Conservation (phyloP, 2,329 filamentous ascomycete species). For the Fusarium praegraminearum region DNA sequence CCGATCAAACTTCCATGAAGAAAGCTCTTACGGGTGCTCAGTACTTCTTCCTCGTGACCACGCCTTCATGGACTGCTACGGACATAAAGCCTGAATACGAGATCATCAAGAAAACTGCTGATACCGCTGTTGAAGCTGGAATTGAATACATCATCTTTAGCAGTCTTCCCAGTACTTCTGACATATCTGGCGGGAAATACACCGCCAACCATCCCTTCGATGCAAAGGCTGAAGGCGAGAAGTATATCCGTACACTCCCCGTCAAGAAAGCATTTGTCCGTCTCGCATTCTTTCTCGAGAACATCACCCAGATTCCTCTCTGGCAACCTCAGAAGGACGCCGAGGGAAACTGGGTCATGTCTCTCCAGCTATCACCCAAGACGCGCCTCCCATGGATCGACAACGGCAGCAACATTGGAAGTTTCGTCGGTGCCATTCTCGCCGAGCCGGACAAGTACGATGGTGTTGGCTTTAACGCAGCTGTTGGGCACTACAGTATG, state of each 20-base stretch:
- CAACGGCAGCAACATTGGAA: constrained; percentile 58
- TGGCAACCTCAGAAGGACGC: constrained; percentile 48
- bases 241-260: constrained; percentile 62
- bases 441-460: constrained; percentile 57
- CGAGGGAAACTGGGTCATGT: constrained; percentile 48
- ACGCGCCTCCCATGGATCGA: constrained; percentile 59
- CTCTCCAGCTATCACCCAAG: constrained; percentile 37
- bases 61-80: constrained; percentile 53
- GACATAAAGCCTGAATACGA: constrained; percentile 52
- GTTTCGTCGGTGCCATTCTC: constrained; percentile 57
- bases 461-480: constrained; percentile 59
- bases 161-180: constrained; percentile 51
- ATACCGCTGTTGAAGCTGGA: constrained; percentile 54
- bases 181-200: constrained; percentile 54
- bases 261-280: constrained; percentile 59
- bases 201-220: constrained; percentile 60
- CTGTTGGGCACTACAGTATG: constrained; percentile 54
- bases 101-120: constrained; percentile 56
- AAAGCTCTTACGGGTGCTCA: constrained; percentile 58
- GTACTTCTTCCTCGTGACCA: constrained; percentile 63
- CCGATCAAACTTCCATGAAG: constrained; percentile 54
- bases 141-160: constrained; percentile 57
- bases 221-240: constrained; percentile 63
- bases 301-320: constrained; percentile 47
- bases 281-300: constrained; percentile 59